Evolutionary conservation across 305 asterid species (phyloP).

Genomic region (Solanum hybrid): DNA sequence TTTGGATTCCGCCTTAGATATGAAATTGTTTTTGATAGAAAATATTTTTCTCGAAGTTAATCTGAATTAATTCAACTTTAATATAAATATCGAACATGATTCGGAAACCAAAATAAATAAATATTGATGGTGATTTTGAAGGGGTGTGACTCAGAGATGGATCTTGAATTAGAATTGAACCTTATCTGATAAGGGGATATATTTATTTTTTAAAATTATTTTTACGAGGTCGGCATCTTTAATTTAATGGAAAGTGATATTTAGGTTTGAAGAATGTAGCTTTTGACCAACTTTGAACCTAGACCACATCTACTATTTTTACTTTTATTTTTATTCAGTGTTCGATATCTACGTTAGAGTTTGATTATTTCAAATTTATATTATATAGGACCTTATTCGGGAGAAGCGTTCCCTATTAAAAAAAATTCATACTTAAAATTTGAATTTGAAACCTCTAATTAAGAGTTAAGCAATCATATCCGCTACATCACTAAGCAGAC

Average conservation of each 20-base stretch:
- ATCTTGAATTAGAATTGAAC: background rate
- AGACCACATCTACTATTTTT: background rate
- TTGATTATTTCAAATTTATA: no score
- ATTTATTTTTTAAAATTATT: no score
- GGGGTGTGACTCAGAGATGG: background rate
- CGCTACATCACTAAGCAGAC: background rate
- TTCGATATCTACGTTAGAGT: no score
- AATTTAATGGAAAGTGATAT: constrained; percentile 22
- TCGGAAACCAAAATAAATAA: no score
- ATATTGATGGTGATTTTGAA: background rate
- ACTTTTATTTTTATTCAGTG: background rate
- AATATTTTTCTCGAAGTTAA: no score
- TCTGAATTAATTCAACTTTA: no score
- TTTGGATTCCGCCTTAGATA: no score
- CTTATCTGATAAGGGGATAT: constrained; percentile 19
- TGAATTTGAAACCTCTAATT: no score
- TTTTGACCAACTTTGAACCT: background rate
- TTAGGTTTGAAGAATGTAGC: background rate
- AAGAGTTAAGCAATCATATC: no score
- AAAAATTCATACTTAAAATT: no score
- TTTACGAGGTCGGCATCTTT: background rate
- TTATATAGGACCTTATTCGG: rapidly evolving
- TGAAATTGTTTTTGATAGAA: no score
- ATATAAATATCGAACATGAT: no score
- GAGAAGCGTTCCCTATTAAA: background rate